Evolutionary conservation across 1,284 basidiomycete genomes (phyloP).

Genomic region (Leccinum angustisporum): DNA sequence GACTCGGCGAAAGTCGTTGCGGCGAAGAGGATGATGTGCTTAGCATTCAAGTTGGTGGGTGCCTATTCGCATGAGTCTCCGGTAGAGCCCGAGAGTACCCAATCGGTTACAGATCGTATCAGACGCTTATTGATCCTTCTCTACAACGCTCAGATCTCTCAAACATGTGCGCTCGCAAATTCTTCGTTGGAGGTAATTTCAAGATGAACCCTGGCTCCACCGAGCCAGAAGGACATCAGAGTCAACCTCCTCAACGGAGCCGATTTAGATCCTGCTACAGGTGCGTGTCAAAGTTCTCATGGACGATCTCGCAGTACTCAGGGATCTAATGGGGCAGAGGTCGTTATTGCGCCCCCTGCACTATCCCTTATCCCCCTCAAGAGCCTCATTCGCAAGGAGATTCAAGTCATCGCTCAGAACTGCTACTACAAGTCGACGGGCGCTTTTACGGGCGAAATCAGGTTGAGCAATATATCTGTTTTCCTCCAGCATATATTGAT

Average conservation of each 20-base stretch:
- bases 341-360: slow-evolving; percentile 89
- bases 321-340: slow-evolving; percentile 53
- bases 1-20: too few relatives aligned
- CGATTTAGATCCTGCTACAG: slow-evolving; percentile 70
- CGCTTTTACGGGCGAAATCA: slow-evolving; percentile 96
- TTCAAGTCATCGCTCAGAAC: slow-evolving; percentile 91
- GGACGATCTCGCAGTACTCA: slow-evolving; percentile 3
- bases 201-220: slow-evolving; percentile 86
- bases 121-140: not conserved
- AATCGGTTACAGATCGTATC: not conserved
- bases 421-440: slow-evolving; percentile 83
- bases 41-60: slow-evolving; percentile 1
- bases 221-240: slow-evolving; percentile 58
- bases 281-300: slow-evolving; percentile 42
- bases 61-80: slow-evolving; percentile 14
- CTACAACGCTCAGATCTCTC: not conserved
- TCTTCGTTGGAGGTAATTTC: slow-evolving; percentile 95
- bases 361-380: slow-evolving; percentile 78
- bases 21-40: too few relatives aligned
- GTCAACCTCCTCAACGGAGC: slow-evolving; percentile 73
- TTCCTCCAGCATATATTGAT: not conserved
- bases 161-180: slow-evolving; percentile 52
- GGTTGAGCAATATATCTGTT: slow-evolving; percentile 41
- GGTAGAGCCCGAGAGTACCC: not conserved
- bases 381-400: slow-evolving; percentile 56